phyloP scores from a whole-genome alignment of 176 grass and related monocot genomes.

The Saccharum officinarum region DNA sequence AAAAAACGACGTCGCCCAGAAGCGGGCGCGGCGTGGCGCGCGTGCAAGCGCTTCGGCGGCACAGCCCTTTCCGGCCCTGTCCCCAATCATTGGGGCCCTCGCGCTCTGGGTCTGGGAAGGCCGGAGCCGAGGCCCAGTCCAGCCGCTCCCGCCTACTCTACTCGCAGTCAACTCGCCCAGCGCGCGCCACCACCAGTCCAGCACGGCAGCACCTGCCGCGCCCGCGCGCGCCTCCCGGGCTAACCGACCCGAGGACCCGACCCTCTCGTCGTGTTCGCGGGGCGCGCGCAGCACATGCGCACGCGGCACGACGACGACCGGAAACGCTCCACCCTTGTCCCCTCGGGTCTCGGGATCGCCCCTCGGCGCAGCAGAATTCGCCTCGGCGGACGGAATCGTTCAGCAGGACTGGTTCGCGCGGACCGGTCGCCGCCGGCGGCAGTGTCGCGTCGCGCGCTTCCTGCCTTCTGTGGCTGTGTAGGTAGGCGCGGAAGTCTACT shows the following conservation, averaged over 20 bases:
- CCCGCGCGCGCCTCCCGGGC: neutral
- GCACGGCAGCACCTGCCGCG: neutral
- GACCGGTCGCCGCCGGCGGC: neutral
- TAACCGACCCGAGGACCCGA: neutral
- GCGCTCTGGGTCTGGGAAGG: too few species aligned
- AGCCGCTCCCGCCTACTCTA: neutral
- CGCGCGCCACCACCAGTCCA: too few species aligned
- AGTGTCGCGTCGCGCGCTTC: neutral
- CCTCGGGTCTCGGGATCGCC: neutral
- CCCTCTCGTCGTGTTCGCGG: neutral
- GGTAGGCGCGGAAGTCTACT: neutral
- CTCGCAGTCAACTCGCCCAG: neutral
- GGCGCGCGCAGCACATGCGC: neutral
- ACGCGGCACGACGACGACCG: neutral
- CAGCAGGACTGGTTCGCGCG: neutral
- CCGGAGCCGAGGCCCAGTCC: too few species aligned
- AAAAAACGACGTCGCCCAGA: neutral
- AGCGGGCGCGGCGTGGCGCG: neutral
- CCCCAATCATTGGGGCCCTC: conserved; percentile 15
- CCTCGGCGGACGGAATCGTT: neutral
- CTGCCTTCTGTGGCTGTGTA: neutral
- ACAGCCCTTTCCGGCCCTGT: neutral
- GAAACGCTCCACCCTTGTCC: neutral
- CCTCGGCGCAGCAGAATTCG: neutral
- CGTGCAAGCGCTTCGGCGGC: neutral